Base-by-base conservation (phyloP, 306 rosid species). In the Rubus idaeus region DNA sequence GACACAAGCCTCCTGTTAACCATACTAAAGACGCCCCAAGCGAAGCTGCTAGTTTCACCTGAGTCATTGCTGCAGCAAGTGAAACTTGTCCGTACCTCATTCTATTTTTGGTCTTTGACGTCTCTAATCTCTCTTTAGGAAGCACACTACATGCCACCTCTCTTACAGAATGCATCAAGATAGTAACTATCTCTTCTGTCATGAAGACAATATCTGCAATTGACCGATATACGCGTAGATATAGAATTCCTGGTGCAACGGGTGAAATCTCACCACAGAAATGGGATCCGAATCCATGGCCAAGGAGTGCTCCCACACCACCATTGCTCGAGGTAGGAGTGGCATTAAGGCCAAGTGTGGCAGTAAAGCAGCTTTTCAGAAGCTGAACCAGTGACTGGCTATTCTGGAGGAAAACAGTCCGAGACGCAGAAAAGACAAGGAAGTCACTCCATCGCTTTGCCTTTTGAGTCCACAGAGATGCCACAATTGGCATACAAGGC, bases 401-500 rank as follows among this genome's bases (percentile, higher is more conserved):
- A 83, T 87, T 89, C 83, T 95, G 99, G 78, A 95, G 98, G 86
- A 95, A 92, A 60, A 91, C 97, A 4, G 99, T 87, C 41, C 98
- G 90, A 74, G 98, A 95, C 47, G 98, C 98, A 21, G 96, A 89
- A 82, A 95, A 90, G 77, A 87, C 84, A 62, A 95, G 96, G 84
- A 89, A 95, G 86, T 95, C 99, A 21, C 87, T 89, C 99, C 97
- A 92, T 46, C 96, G 89, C 81, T 85, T 95, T 35, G 97, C 99
- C 84, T 92, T 95, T 85, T 88, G 99, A 67, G 98, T 91, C 99
- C 99, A 95, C 45, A 95, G 89, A 84, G 99, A 95, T 69, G 98
- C 93, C 65, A 95, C 99, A 66, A 95, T 91, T 57, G 99, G 94
- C 99, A 95, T 95, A 81, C 97, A 92, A 80, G 99, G 99, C 98